These are phyloP conservation scores for Mallotus japonicus DNA, from an alignment of 441 rosid genomes.

Conservation along the genomic window DNA sequence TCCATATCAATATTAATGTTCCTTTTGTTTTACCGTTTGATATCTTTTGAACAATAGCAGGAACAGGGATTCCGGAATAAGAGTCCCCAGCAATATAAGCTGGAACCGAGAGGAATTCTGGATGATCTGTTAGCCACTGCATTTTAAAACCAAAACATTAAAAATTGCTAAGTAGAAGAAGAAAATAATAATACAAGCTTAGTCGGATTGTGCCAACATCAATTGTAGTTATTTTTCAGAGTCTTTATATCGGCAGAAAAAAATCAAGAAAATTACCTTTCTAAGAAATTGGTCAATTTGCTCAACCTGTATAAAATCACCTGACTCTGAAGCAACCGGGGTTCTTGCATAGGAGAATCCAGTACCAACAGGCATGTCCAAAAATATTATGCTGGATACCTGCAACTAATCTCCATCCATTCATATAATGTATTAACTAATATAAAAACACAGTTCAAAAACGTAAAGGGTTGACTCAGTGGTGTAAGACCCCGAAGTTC, in stretches of 20 bases:
- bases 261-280: constrained; percentile 32
- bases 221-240: no score
- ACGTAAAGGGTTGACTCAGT: no score
- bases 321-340: constrained; percentile 27
- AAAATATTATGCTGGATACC: constrained; percentile 61
- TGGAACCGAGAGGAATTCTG: constrained; percentile 46
- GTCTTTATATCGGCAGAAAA: neutral
- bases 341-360: constrained; percentile 64
- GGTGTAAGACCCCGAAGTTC: no score
- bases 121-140: constrained; percentile 66
- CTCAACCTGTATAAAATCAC: constrained; percentile 43
- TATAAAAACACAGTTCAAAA: no score
- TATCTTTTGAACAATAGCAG: constrained; percentile 49
- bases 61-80: constrained; percentile 58
- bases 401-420: constrained; percentile 19
- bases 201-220: no score
- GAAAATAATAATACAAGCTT: no score
- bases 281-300: constrained; percentile 49
- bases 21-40: constrained; percentile 41
- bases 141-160: neutral
- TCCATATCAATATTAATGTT: no score
- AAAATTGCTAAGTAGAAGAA: no score
- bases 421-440: neutral
- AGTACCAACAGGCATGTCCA: constrained; percentile 66
- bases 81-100: constrained; percentile 70